Conservation (phyloP, 768 basidiomycete species). For the Russula virescens region DNA sequence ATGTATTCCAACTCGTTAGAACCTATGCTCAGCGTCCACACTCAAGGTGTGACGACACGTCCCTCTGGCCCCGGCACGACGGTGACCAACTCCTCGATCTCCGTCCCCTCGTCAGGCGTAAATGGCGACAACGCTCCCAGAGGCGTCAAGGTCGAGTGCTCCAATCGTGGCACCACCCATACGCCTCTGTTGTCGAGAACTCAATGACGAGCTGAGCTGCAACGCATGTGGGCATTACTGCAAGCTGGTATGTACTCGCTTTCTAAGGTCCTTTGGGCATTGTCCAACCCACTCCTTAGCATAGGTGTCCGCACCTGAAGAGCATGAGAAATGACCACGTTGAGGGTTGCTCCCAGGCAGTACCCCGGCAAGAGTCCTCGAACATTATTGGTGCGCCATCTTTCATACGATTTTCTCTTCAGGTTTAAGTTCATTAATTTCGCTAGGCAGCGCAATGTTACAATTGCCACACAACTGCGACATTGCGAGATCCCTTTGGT, state of each 20-base stretch:
- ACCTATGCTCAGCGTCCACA: conserved; percentile 20
- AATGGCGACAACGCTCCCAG: conserved; percentile 42
- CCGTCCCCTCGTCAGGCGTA: conserved; percentile 21
- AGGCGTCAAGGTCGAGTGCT: conserved; percentile 75
- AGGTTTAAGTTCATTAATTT: background rate
- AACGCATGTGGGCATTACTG: conserved; percentile 87
- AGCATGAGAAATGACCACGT: conserved; percentile 76
- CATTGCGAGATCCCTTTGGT: conserved; percentile 85
- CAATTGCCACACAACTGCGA: conserved; percentile 86
- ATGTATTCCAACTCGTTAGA: background rate
- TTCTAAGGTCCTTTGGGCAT: background rate
- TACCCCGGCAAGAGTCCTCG: conserved; percentile 62
- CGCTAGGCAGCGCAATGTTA: conserved; percentile 63
- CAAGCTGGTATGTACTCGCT: conserved; percentile 56
- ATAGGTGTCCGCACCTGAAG: conserved; percentile 85
- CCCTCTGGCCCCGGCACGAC: conserved; percentile 62
- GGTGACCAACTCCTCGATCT: conserved; percentile 27
- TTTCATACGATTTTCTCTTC: conserved; percentile 11
- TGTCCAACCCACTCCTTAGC: conserved; percentile 37
- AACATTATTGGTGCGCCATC: conserved; percentile 61
- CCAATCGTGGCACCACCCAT: conserved; percentile 84
- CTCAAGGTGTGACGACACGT: conserved; percentile 30
- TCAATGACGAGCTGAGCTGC: conserved; percentile 86
- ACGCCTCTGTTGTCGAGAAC: conserved; percentile 82
- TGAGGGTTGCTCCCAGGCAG: conserved; percentile 59